phyloP scores from a whole-genome alignment of 139 green algal genomes.

The Closterium sp. region DNA sequence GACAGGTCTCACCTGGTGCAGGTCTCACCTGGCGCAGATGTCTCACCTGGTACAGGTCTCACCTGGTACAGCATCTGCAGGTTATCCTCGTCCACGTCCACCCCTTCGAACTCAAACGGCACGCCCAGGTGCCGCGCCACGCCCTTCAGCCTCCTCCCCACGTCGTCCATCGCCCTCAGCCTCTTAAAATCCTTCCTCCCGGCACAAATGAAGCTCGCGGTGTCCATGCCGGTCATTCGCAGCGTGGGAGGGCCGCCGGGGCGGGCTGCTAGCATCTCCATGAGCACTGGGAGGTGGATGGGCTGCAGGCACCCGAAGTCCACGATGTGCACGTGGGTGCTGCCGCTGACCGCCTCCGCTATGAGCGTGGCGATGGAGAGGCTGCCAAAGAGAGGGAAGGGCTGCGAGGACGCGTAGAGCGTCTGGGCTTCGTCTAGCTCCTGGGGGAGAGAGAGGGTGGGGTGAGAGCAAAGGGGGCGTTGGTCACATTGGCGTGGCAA shows the following conservation, averaged over 20 bases:
- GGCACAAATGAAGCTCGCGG: background rate
- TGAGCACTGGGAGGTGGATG: background rate
- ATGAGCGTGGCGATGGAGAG: background rate
- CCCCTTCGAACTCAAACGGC: background rate
- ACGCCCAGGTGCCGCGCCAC: background rate
- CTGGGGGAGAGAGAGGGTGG: no score
- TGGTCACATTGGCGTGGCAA: no score
- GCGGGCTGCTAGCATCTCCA: background rate
- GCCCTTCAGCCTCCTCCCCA: constrained; percentile 5
- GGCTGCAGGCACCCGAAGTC: background rate
- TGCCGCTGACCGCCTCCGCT: background rate
- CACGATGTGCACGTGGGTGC: background rate
- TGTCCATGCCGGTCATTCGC: background rate
- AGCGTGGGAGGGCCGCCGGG: background rate
- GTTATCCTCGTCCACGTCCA: background rate
- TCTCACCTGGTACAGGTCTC: no score
- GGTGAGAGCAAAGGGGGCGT: no score
- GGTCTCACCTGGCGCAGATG: no score
- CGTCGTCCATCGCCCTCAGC: background rate
- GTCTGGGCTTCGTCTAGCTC: background rate
- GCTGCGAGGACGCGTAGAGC: background rate
- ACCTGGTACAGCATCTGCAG: constrained; percentile 3
- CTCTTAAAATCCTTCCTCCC: background rate
- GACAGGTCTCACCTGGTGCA: no score
- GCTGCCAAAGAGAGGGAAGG: background rate